These are phyloP conservation scores for Pseudozyma tsukubaensis DNA, from an alignment of 1,284 basidiomycete genomes.

Conservation along the genomic window DNA sequence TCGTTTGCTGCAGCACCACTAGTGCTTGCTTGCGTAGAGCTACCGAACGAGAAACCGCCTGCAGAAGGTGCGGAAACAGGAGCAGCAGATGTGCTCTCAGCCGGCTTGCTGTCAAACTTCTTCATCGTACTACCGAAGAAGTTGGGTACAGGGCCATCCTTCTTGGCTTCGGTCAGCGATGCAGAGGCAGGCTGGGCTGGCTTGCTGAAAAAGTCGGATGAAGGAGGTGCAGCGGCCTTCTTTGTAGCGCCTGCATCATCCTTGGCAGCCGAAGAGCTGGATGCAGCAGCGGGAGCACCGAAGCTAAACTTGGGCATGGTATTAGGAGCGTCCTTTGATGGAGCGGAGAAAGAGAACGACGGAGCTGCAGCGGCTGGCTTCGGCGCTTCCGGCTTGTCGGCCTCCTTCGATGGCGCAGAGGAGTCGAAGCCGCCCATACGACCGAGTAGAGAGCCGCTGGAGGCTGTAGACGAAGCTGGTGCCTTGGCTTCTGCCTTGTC, in stretches of 20 bases:
- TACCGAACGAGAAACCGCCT: slow-evolving; percentile 8
- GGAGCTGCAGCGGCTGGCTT: slow-evolving; percentile 17
- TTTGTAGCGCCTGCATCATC: slow-evolving; percentile 8
- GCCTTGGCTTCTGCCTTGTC: too few relatives aligned
- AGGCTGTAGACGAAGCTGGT: neutral
- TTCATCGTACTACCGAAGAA: slow-evolving; percentile 56
- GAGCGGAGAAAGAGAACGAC: slow-evolving; percentile 49
- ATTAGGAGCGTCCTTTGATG: slow-evolving; percentile 29
- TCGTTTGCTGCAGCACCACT: slow-evolving; percentile 2
- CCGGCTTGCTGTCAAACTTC: slow-evolving; percentile 41
- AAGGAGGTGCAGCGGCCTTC: slow-evolving; percentile 22
- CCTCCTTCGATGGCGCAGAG: slow-evolving; percentile 37
- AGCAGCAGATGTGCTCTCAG: slow-evolving; percentile 11
- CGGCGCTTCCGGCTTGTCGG: slow-evolving; percentile 13
- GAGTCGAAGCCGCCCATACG: slow-evolving; percentile 54
- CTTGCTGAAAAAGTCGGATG: slow-evolving; percentile 50
- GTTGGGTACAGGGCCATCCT: slow-evolving; percentile 61
- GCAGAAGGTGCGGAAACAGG: slow-evolving; percentile 10
- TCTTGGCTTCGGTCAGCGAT: slow-evolving; percentile 43
- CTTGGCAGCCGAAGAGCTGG: slow-evolving; percentile 8
- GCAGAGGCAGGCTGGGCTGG: slow-evolving; percentile 33
- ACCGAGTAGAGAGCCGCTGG: slow-evolving; percentile 38
- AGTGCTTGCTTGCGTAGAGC: neutral
- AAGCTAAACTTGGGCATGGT: slow-evolving; percentile 49
- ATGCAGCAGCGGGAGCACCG: slow-evolving; percentile 17